A percentile compares a stretch with the other conserved stretches of the same genome.
phyloP scores from a whole-genome alignment of 163 green algal genomes.

The Coccomyxa subellipsoidea region DNA sequence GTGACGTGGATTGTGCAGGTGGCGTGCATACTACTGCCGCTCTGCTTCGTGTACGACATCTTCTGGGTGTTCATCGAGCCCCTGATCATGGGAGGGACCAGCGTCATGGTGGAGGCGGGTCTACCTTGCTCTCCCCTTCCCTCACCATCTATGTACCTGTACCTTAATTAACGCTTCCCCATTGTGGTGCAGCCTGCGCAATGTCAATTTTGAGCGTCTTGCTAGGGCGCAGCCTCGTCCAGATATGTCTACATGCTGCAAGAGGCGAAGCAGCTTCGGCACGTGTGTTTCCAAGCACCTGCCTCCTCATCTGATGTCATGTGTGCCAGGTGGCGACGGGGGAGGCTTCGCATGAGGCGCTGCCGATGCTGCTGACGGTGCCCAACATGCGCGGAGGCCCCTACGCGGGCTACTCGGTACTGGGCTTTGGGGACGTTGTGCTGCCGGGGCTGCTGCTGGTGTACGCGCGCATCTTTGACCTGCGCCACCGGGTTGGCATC shows the following conservation, averaged over 20 bases:
- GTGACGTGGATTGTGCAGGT: conserved; percentile 35
- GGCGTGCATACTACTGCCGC: conserved; percentile 73
- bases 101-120: conserved; percentile 85
- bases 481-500: not conserved
- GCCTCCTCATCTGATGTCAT: no score
- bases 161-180: no score
- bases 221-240: no score
- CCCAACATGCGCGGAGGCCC: conserved; percentile 49
- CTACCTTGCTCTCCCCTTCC: no score
- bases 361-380: conserved; percentile 88
- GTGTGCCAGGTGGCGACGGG: conserved; percentile 66
- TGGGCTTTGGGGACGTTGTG: conserved; percentile 90
- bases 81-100: conserved; percentile 60
- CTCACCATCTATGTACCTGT: no score
- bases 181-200: not conserved
- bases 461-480: conserved; percentile 6
- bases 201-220: no score
- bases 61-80: conserved; percentile 97
- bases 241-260: no score
- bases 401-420: conserved; percentile 58
- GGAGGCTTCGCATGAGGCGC: conserved; percentile 38
- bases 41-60: conserved; percentile 83
- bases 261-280: no score
- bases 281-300: no score
- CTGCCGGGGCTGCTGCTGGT: conserved; percentile 79